Percentiles rank a stretch among this genome's conserved stretches.
These are phyloP conservation scores for Gossypium davidsonii DNA, from an alignment of 441 rosid species.

Conservation along the genomic window DNA sequence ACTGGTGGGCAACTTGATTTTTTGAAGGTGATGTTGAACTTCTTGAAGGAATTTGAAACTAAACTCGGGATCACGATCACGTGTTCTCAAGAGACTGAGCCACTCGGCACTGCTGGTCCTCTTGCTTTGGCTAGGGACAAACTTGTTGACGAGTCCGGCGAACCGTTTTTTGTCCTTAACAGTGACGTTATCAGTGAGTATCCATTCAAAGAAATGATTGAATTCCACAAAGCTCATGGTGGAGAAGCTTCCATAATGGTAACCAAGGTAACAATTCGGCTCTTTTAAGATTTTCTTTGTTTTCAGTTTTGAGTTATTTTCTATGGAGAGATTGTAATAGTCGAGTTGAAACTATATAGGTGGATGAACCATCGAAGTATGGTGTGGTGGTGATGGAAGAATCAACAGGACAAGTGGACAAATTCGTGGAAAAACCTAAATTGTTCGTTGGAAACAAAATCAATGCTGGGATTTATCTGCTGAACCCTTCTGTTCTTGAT, in stretches of 20 bases:
- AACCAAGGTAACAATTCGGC: constrained; percentile 61
- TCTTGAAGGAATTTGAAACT: constrained; percentile 81
- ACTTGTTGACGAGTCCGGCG: constrained; percentile 69
- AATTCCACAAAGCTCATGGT: constrained; percentile 80
- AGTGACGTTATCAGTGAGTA: constrained; percentile 96
- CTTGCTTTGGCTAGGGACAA: constrained; percentile 93
- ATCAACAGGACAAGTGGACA: constrained; percentile 68
- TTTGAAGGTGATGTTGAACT: constrained; percentile 87
- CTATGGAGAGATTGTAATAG: not conserved
- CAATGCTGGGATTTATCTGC: constrained; percentile 86
- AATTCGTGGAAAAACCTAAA: constrained; percentile 87
- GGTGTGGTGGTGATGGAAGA: constrained; percentile 95
- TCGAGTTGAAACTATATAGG: constrained; percentile 33
- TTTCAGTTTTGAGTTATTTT: not conserved
- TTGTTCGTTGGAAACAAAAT: constrained; percentile 90
- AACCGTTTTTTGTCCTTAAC: constrained; percentile 94
- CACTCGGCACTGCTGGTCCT: constrained; percentile 98
- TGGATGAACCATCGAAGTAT: constrained; percentile 93
- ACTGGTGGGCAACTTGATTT: constrained; percentile 12
- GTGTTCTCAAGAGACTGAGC: constrained; percentile 98
- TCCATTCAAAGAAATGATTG: constrained; percentile 74
- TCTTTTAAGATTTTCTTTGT: not conserved
- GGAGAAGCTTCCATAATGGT: constrained; percentile 99
- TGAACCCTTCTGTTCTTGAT: constrained; percentile 82
- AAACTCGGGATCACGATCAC: constrained; percentile 86